Evolutionary conservation across 495 filamentous ascomycete species (phyloP), one percentile per base, ranked within the genome.

Genomic region (Symbiotaphrina buchneri): DNA sequence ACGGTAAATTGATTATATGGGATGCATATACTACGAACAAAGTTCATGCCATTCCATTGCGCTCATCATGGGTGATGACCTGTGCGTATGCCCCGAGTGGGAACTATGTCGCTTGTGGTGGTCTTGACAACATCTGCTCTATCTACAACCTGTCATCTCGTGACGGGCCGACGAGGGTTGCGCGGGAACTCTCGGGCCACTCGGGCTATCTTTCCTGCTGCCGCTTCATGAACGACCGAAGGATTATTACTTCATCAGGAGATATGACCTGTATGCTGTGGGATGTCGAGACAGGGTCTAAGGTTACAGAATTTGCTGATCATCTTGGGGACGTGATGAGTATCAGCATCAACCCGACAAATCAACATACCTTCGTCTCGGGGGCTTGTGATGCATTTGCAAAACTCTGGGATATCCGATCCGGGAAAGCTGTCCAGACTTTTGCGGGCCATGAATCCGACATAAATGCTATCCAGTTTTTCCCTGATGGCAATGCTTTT

Each of bases 231-330:
- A 97, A 92, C 51, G 87, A 97, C 60, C 75, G 85, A 42, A 78
- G 79, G 41, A 95, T 97, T 44, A 70, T 97, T 32, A 97, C 87
- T 35, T 97, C 87, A 10, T 97, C 87, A 10, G 87, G 87, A 30
- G 87, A 97, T 47, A 97, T 97, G 90, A 97, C 87, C 29, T 97
- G 87, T 59, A 94, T 95, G 78, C 74, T 95, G 43, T 97, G 87
- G 87, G 87, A 97, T 63, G 80, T 97, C 30, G 87, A 97, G 51
- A 85, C 87, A 0, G 90, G 90, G 16, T 74, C 79, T 28, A 95
- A 95, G 61, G 78, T 93, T 10, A 92, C 83, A 42, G 87, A 97
- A 53, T 97, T 97, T 39, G 90, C 87, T 45, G 87, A 97, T 59
- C 87, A 97, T 47, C 62, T 97, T 16, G 87, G 87, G 49, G 87